Evolutionary conservation across 1,139 yeast genomes (phyloP).

Genomic region (Debaryomyces sp.): DNA sequence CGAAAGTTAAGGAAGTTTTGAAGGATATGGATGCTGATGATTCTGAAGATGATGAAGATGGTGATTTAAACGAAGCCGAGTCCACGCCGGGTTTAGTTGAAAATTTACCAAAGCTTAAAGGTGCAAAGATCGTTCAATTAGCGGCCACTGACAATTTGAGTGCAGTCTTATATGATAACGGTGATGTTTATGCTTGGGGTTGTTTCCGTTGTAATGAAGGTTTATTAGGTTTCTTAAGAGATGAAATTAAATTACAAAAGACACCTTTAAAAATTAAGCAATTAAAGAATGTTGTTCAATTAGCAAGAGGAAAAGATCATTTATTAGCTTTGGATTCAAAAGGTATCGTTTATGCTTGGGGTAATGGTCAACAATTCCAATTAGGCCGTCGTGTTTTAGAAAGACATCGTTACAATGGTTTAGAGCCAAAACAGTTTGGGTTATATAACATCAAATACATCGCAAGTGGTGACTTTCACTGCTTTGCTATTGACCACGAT

Average conservation of each 20-base stretch:
- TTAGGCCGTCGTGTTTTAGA: slow-evolving; percentile 83
- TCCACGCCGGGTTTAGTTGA: slow-evolving; percentile 84
- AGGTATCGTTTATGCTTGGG: slow-evolving; percentile 96
- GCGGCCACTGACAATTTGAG: slow-evolving; percentile 95
- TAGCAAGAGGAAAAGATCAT: slow-evolving; percentile 94
- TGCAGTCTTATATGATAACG: slow-evolving; percentile 75
- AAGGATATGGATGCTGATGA: slow-evolving; percentile 64
- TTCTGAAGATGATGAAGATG: slow-evolving; percentile 69
- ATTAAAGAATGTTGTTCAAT: slow-evolving; percentile 73
- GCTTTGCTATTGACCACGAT: slow-evolving; percentile 82
- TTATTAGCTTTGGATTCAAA: slow-evolving; percentile 77
- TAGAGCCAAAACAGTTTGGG: slow-evolving; percentile 80
- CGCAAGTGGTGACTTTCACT: slow-evolving; percentile 94
- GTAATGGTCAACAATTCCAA: slow-evolving; percentile 92
- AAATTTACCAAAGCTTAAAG: slow-evolving; percentile 55
- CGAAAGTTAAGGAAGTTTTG: slow-evolving; percentile 62
- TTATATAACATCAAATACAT: slow-evolving; percentile 75
- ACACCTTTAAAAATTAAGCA: slow-evolving; percentile 67
- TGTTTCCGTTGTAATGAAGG: slow-evolving; percentile 95
- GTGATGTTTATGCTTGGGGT: slow-evolving; percentile 97
- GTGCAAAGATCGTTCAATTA: slow-evolving; percentile 63
- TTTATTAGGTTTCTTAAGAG: slow-evolving; percentile 73
- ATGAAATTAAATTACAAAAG: slow-evolving; percentile 60
- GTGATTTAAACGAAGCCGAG: slow-evolving; percentile 83
- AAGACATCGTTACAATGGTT: slow-evolving; percentile 68